Evolutionary conservation across 345 rosid genomes (phyloP), one percentile per base, ranked within the genome.

Genomic region (Pistacia integerrima): DNA sequence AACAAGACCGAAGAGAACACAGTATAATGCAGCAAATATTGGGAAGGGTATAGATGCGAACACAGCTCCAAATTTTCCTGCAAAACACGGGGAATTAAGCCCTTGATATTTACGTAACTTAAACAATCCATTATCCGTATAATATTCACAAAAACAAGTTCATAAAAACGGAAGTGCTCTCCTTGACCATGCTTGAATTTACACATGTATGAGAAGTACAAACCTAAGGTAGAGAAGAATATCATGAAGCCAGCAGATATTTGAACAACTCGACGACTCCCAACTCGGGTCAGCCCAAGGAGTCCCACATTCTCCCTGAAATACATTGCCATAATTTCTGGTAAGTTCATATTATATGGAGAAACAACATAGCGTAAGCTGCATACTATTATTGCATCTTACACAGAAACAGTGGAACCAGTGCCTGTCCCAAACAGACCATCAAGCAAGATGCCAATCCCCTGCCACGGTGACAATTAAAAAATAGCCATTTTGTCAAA

Each of bases 41-140:
- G 98, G 90, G 79, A 92, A 85, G 13, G 99, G 99, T 83, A 97
- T 92, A 2, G 99, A 97, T 51, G 98, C 99, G 77, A 97, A 97
- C 12, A 97, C 92, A 20, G 99, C 98, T 55, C 98, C 99, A 48
- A 97, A 93, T 83, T 97, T 97, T 67, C 99, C 99, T 96, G 90
- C 28, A 61, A 65, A 30, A 69, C 30, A 35, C 30, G 5, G 36
- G 30, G 4, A 59, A 2, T 72, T 41, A 52, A 41, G 1, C 14
- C 25, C 20, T 5, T 12, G 33, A 18, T 70, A 36, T 54, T 52
- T 20, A n/a, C n/a, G 48, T 30, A 13, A 71, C 17, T 11, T 22
- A 46, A 60, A 60, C 4, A 11, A 48, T 4, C n/a, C 10, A 13
- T 64, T 38, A 60, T 8, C 5, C 8, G 48, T 18, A 64, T 11